Base-by-base conservation (phyloP, 306 rosid genomes). In the Castanospermum australe region DNA sequence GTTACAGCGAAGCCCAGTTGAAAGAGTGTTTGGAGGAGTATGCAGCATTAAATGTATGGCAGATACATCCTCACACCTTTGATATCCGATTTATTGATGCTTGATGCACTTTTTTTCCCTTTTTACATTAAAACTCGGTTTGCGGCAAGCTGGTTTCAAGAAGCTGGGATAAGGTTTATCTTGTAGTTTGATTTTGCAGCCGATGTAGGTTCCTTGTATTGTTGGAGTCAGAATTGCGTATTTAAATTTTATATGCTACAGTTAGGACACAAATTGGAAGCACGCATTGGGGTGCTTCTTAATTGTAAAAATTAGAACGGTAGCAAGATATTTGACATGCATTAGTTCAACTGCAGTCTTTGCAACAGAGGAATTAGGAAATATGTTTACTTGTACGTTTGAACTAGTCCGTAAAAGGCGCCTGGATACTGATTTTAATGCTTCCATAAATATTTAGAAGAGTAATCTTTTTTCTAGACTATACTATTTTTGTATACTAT, bases 1-100 rank as follows among this genome's bases (percentile, higher is more conserved):
- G 98, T 28, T 96, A 91, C 87, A 91, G 97, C 38, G 98, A 96
- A 93, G 99, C 97, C 42, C 98, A 96, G 71, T 79, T 93, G 81
- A 96, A 93, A 81, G 93, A 93, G 84, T 96, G 98, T 79, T 81
- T 96, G 82, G 98, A 96, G 91, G 99, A 93, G 84, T 96, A 96
- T 60, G 99, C 99, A 71, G 96, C 97, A 33, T 83, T 95, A 68
- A 96, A 96, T 82, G 99, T 93, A 71, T 96, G 98, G 99, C 99
- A 93, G 89, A 93, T 96, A 74, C 95, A 91, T 80, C 99, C 99
- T 54, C 90, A 87, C 59, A 85, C 97, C 78, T 95, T 95, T 17
- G 99, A 93, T 87, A 91, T 95, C 44, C 89, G 93, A 79, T 93
- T 95, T 74, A 95, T 95, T 33, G 98, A 95, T 84, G 92, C 93